Conservation (phyloP, 2,329 filamentous ascomycete genomes). For the Cladosporium sp. region DNA sequence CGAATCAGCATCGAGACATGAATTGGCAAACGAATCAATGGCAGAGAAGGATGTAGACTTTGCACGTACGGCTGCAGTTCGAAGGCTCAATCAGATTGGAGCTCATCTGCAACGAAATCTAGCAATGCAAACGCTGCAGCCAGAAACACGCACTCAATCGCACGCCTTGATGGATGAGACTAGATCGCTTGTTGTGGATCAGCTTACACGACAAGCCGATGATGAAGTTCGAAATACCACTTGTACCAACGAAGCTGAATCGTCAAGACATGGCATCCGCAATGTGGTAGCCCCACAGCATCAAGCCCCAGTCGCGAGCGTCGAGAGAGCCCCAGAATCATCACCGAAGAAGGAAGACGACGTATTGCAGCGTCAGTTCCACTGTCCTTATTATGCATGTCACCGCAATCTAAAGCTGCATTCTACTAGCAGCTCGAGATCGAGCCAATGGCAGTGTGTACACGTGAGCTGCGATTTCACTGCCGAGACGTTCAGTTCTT, state of each 20-base stretch:
- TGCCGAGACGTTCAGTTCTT: neutral
- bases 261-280: neutral
- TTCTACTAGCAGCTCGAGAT: neutral
- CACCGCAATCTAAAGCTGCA: neutral
- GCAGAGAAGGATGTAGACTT: neutral
- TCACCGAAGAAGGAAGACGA: neutral
- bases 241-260: neutral
- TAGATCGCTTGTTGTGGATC: neutral
- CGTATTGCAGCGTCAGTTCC: neutral
- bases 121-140: conserved; percentile 5
- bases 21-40: neutral
- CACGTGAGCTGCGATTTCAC: conserved; percentile 1
- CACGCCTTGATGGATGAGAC: neutral
- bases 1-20: neutral
- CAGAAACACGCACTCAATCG: neutral
- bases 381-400: conserved; percentile 16
- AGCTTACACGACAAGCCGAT: neutral
- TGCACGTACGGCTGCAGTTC: neutral
- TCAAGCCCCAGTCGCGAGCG: neutral
- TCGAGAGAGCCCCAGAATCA: neutral
- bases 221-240: neutral
- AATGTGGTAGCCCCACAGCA: neutral
- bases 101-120: conserved; percentile 6
- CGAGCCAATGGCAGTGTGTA: neutral
- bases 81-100: conserved; percentile 10